Conservation (phyloP, 1,284 basidiomycete species). For the Violaceomyces palustris region DNA sequence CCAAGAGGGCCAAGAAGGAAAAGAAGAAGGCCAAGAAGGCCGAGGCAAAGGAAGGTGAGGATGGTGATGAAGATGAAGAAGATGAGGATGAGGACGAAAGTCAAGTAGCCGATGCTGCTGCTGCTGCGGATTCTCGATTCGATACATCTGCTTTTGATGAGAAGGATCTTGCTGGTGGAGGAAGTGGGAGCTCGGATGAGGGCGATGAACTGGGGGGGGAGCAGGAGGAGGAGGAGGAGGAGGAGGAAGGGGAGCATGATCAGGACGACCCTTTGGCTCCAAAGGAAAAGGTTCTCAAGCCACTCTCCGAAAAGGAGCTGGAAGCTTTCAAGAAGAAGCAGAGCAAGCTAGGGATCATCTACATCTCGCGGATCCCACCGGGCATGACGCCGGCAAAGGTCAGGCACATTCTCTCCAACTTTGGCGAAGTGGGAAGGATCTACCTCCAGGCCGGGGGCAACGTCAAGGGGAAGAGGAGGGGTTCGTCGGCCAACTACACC, state of each 20-base stretch:
- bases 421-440: slow-evolving; percentile 49
- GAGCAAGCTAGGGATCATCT: slow-evolving; percentile 67
- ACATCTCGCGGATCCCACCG: slow-evolving; percentile 94
- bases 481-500: slow-evolving; percentile 67
- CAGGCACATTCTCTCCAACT: slow-evolving; percentile 61
- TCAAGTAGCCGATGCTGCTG: too few species aligned
- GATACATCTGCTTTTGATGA: too few species aligned
- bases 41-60: slow-evolving; percentile 8
- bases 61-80: slow-evolving; percentile 53
- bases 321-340: slow-evolving; percentile 44
- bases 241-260: slow-evolving; percentile 10
- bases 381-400: slow-evolving; percentile 97
- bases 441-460: slow-evolving; percentile 48
- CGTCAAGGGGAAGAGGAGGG: slow-evolving; percentile 21
- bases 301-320: slow-evolving; percentile 32
- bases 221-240: slow-evolving; percentile 2
- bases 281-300: slow-evolving; percentile 28
- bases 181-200: not conserved
- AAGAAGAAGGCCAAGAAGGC: slow-evolving; percentile 1
- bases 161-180: too few species aligned
- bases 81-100: slow-evolving; percentile 14
- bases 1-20: not conserved
- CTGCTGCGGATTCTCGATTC: too few species aligned
- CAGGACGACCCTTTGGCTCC: slow-evolving; percentile 30
- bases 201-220: not conserved